Evolutionary conservation across 345 rosid genomes (phyloP).

Genomic region (Theobroma cacao): DNA sequence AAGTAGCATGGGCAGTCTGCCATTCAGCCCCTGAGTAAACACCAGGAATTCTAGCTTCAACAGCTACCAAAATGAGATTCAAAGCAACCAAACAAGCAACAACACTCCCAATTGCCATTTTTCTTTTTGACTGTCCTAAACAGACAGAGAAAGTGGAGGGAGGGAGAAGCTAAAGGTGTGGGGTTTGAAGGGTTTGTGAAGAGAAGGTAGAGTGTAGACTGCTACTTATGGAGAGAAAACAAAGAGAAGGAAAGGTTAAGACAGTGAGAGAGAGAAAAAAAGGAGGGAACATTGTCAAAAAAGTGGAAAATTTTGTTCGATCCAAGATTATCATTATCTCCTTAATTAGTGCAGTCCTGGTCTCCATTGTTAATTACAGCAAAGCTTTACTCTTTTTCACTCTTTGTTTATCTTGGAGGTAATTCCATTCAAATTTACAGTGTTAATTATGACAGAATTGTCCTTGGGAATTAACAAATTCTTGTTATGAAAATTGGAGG

Average conservation of each 20-base stretch:
- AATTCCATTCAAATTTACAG: conserved; percentile 15
- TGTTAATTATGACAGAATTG: background rate
- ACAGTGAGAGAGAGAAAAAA: background rate
- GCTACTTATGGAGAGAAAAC: conserved; percentile 36
- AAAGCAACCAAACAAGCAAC: conserved; percentile 16
- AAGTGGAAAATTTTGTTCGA: background rate
- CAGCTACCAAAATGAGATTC: conserved; percentile 19
- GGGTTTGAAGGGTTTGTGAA: conserved; percentile 6
- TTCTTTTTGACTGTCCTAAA: background rate
- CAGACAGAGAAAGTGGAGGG: too few species aligned
- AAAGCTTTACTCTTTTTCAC: background rate
- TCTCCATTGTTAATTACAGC: conserved; percentile 5
- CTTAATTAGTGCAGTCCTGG: conserved; percentile 27
- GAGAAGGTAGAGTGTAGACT: conserved; percentile 17
- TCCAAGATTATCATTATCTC: conserved; percentile 21
- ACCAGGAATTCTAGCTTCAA: conserved; percentile 57
- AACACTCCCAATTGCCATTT: conserved; percentile 21
- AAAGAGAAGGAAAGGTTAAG: background rate
- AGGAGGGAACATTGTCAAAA: conserved; percentile 26
- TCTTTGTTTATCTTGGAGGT: conserved; percentile 2
- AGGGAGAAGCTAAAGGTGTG: background rate
- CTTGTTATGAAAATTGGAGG: background rate
- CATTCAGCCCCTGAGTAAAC: conserved; percentile 55
- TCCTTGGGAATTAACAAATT: background rate
- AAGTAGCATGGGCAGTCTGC: conserved; percentile 92